phyloP scores from a whole-genome alignment of 2,329 filamentous ascomycete species.

The Trematosphaeria pertusa region DNA sequence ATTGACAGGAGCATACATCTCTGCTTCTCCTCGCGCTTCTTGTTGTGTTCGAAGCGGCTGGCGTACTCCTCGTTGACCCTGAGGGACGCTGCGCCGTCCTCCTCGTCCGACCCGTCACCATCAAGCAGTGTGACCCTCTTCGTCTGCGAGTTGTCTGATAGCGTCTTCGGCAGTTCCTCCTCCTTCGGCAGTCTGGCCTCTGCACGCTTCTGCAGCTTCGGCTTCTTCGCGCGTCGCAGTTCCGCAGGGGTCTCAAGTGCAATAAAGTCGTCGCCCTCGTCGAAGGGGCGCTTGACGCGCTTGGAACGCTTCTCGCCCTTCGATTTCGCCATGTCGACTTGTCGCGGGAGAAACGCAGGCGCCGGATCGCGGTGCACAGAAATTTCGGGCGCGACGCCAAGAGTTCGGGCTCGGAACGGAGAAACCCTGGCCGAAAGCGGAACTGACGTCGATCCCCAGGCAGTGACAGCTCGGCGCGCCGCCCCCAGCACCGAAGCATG shows the following conservation, averaged over 20 bases:
- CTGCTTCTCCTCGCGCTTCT: constrained; percentile 89
- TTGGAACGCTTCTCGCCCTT: constrained; percentile 33
- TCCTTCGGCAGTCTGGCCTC: too few species aligned
- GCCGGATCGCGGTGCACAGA: constrained; percentile 13
- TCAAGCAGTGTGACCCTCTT: constrained; percentile 34
- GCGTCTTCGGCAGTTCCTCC: too few species aligned
- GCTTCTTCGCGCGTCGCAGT: constrained; percentile 42
- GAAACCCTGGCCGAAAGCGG: constrained; percentile 11
- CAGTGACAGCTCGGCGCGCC: constrained; percentile 7
- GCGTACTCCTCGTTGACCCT: constrained; percentile 93
- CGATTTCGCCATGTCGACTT: constrained; percentile 30
- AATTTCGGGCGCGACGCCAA: constrained; percentile 34
- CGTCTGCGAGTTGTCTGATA: too few species aligned
- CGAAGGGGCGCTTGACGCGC: constrained; percentile 29
- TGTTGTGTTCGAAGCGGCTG: constrained; percentile 91
- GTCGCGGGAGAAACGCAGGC: too few species aligned
- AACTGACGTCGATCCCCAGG: constrained; percentile 18
- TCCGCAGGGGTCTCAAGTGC: constrained; percentile 21
- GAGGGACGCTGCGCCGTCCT: constrained; percentile 52
- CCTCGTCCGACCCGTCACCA: constrained; percentile 40
- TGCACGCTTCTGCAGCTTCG: too few species aligned
- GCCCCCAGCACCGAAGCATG: neutral
- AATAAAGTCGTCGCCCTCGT: constrained; percentile 22
- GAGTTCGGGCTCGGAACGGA: constrained; percentile 26
- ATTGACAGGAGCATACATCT: constrained; percentile 58